Conservation (phyloP, 2,329 filamentous ascomycete genomes). For the Nannizziopsis arthrosporioides region DNA sequence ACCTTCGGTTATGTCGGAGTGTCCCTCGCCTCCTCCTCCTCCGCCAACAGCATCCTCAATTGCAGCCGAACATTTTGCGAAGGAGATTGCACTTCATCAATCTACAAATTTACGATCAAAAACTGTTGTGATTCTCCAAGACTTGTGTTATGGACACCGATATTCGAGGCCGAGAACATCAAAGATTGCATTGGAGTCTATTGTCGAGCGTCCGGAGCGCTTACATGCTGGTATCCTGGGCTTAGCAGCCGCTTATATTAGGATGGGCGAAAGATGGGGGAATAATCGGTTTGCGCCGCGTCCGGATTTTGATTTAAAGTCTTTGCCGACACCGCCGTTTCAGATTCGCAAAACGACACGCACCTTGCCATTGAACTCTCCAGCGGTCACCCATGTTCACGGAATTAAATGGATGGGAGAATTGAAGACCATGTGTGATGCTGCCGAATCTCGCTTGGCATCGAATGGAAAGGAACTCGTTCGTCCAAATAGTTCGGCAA, state of each 20-base stretch:
- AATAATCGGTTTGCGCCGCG: slow-evolving; percentile 58
- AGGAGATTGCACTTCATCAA: slow-evolving; percentile 56
- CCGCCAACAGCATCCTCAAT: slow-evolving; percentile 43
- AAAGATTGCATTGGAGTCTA: slow-evolving; percentile 58
- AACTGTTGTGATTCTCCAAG: slow-evolving; percentile 76
- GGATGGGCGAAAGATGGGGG: slow-evolving; percentile 68
- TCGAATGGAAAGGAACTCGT: slow-evolving; percentile 65
- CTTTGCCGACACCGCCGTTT: slow-evolving; percentile 58
- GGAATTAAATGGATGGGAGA: slow-evolving; percentile 90
- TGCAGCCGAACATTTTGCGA: slow-evolving; percentile 56
- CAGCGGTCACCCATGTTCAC: slow-evolving; percentile 80
- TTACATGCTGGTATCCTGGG: slow-evolving; percentile 75
- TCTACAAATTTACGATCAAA: slow-evolving; percentile 37
- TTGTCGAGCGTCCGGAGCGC: slow-evolving; percentile 87
- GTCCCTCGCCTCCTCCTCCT: slow-evolving; percentile 16
- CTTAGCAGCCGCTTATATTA: slow-evolving; percentile 75
- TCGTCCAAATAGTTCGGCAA: slow-evolving; percentile 41
- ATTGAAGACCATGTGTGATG: slow-evolving; percentile 69
- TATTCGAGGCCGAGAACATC: slow-evolving; percentile 73
- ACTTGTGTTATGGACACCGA: slow-evolving; percentile 88
- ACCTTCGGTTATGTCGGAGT: slow-evolving; percentile 11
- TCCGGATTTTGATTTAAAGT: slow-evolving; percentile 46
- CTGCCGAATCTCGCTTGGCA: slow-evolving; percentile 66
- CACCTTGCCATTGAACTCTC: slow-evolving; percentile 57
- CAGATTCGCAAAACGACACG: slow-evolving; percentile 71